Base-by-base conservation (phyloP, 2,329 filamentous ascomycete species). In the Sphaceloma murrayae region DNA sequence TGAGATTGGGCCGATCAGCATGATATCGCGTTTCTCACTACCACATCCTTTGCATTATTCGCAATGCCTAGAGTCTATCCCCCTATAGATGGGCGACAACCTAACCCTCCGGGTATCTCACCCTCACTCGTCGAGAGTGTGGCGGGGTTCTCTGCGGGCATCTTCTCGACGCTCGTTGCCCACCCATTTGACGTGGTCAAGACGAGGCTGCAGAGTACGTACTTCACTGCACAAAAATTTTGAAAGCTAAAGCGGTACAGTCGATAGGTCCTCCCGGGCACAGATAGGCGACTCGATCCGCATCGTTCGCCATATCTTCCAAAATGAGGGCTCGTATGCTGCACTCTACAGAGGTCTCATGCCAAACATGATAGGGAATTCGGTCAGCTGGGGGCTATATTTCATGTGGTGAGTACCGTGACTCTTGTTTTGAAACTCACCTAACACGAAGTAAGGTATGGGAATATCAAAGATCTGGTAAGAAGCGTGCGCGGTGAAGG, bases 141-240 rank as follows among this genome's bases (percentile, higher is more conserved):
- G 61, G 86, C 91, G 49, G 91, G 91, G 55, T 82, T 98, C 63
- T 83, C 82, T 52, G 91, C 91, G 48, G 91, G 91, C 49, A 74
- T 86, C 46, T 74, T 87, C 54, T 83, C 88, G 43, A 96, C 91
- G 17, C 72, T 96, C 38, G 80, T 79, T 46, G 82, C 91, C 43
- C 89, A 96, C 61, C 91, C 91, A 22, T 77, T 98, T 48, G 91
- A 98, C 66, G 80, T 98, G 51, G 80, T 96, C 61, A 98, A 98
- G 72, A 96, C 89, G 49, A 82, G 91, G 51, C 78, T 98, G 60
- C 91, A 98, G 68, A 58, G 49, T 51, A 43, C 31, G 45, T 16
- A 10, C 24, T n/a, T n/a, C n/a, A n/a, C n/a, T n/a, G n/a, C n/a
- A n/a, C n/a, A n/a, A n/a, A n/a, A n/a, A n/a, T n/a, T n/a, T n/a